phyloP scores from a whole-genome alignment of 768 basidiomycete species.

The Galerina sulciceps region DNA sequence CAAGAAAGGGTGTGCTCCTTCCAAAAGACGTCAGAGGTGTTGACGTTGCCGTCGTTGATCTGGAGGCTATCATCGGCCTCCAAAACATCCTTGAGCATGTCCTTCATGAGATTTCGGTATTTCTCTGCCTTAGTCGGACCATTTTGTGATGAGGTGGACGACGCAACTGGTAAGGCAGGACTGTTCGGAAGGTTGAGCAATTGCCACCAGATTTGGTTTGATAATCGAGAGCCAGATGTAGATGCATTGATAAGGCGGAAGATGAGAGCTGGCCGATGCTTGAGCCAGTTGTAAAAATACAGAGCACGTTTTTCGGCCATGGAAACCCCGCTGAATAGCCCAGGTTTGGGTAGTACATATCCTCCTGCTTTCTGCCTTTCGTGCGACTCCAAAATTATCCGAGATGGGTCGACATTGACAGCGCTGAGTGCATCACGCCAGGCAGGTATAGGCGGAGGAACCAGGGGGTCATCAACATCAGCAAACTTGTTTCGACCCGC shows the following conservation, averaged over 20 bases:
- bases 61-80: neutral
- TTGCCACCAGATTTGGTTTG: neutral
- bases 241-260: neutral
- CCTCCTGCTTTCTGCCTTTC: neutral
- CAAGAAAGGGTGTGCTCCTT: neutral
- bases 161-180: neutral
- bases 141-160: neutral
- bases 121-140: neutral
- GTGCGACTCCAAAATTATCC: neutral
- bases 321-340: neutral
- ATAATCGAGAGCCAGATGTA: neutral
- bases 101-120: neutral
- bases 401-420: neutral
- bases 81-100: neutral
- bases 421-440: neutral
- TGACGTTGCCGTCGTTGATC: neutral
- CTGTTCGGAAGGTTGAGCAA: conserved; percentile 2
- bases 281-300: conserved; percentile 9
- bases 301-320: neutral
- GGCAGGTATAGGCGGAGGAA: neutral
- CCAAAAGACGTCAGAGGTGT: neutral
- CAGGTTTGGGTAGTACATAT: conserved; percentile 6
- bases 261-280: conserved; percentile 2
- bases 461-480: neutral
- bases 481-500: neutral